Percentiles rank a stretch among this genome's conserved stretches.
Conservation (phyloP, 2,329 filamentous ascomycete species). For the Diaporthe helianthi region DNA sequence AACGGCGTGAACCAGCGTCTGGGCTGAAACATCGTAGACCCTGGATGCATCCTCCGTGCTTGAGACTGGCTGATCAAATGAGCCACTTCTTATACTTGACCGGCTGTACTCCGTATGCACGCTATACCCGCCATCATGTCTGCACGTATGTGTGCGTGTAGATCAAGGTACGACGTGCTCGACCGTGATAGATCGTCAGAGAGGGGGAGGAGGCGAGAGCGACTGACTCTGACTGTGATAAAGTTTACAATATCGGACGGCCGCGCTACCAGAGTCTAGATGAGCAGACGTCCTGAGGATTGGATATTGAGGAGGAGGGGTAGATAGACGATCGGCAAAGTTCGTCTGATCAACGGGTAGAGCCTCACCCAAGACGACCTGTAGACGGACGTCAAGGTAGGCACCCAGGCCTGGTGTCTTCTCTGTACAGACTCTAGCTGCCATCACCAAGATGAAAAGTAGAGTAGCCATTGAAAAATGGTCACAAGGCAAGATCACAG, state of each 20-base stretch:
- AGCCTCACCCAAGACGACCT: neutral
- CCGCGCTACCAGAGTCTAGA: neutral
- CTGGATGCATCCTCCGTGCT: conserved; percentile 5
- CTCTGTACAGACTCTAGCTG: neutral
- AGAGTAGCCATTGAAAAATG: neutral
- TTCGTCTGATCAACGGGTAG: conserved; percentile 1
- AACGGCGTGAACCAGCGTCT: neutral
- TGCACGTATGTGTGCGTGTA: neutral
- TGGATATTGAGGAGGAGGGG: neutral
- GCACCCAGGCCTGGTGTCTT: neutral
- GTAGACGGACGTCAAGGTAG: neutral
- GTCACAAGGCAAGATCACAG: neutral
- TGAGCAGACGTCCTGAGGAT: neutral
- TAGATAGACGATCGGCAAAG: neutral
- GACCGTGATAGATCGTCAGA: neutral
- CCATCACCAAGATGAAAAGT: neutral
- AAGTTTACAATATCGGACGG: neutral
- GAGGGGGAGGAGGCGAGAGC: neutral
- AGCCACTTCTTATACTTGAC: neutral
- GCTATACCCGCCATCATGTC: neutral
- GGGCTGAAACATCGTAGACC: conserved; percentile 1
- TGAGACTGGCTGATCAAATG: too few relatives aligned
- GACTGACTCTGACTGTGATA: neutral
- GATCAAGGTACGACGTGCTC: neutral
- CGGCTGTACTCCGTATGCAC: neutral